Base-by-base conservation (phyloP, 2,329 filamentous ascomycete species). In the Pseudohalonectria lignicola region DNA sequence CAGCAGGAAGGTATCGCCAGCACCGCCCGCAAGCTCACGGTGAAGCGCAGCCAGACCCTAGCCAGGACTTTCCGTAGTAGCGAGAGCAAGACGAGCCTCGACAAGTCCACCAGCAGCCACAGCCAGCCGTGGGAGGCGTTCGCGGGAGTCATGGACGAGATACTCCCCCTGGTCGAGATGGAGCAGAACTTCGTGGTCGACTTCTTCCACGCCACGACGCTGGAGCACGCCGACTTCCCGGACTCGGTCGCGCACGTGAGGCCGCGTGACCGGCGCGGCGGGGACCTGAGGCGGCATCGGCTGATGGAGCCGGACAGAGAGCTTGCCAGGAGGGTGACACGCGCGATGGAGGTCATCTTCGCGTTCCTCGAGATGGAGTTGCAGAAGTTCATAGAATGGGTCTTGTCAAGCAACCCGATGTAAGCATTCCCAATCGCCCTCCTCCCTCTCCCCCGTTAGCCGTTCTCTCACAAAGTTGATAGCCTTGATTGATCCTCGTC, bases 101-200 rank as follows among this genome's bases (percentile, higher is more conserved):
- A 82, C 35, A 82, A 78, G 52, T 59, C 62, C 8, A 63, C 74
- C 34, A 77, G 81, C 47, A 78, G 76, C 39, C 76, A 78, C 49
- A 72, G 82, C 41, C 71, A 83, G 47, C 77, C 85, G 1, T 90
- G 79, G 48, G 87, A 94, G 57, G 77, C 86, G 3, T 94, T 96
- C 57, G 70, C 76, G 1, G 79, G 79, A 28, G 77, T 86, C 11
- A 62, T 95, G 43, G 82, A 92, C 41, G 86, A 95, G 50, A 75
- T 92, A 45, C 64, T 88, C 32, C 85, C 82, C 5, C 70, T 94
- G 40, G 79, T 95, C 41, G 80, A 86, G 48, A 88, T 90, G 56
- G 92, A 98, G 60, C 90, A 98, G 56, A 96, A 95, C 54, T 98
- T 96, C 54, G 69, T 95, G 35, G 79, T 94, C n/a, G 86, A 94